Conservation (phyloP, 2,329 filamentous ascomycete genomes). For the Penicillium oxalicum region DNA sequence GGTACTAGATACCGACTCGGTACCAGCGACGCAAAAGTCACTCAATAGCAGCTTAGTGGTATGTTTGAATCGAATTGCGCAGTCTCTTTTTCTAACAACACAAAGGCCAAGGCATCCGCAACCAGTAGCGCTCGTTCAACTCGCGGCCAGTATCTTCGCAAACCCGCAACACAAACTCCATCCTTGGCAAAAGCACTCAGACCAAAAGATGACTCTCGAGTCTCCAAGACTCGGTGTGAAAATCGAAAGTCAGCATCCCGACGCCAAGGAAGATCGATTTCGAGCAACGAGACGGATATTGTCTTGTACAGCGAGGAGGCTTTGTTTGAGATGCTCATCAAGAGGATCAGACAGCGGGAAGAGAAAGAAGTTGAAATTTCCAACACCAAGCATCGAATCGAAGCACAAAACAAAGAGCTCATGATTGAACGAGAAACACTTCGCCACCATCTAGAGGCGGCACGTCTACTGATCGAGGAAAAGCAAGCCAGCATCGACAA, state of each 20-base stretch:
- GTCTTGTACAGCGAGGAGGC: conserved; percentile 28
- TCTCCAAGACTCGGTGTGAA: conserved; percentile 13
- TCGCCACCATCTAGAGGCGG: conserved; percentile 18
- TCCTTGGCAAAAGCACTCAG: neutral
- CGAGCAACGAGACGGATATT: neutral
- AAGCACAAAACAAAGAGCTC: conserved; percentile 20
- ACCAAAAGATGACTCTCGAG: conserved; percentile 7
- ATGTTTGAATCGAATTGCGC: neutral
- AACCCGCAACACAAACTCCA: neutral
- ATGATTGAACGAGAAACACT: conserved; percentile 27
- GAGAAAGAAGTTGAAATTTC: conserved; percentile 24
- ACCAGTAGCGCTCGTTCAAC: neutral
- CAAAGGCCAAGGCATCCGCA: neutral
- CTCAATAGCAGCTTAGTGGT: neutral
- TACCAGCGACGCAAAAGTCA: neutral
- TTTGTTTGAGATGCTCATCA: conserved; percentile 33
- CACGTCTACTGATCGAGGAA: conserved; percentile 15
- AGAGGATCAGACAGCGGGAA: conserved; percentile 30
- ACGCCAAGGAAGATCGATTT: conserved; percentile 1
- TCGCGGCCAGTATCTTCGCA: neutral
- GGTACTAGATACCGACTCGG: neutral
- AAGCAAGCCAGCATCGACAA: conserved; percentile 16
- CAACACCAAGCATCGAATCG: conserved; percentile 22
- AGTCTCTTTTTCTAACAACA: neutral
- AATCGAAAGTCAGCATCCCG: neutral